phyloP scores from a whole-genome alignment of 108 stramenopile species.

The Fragilariopsis cylindrus region DNA sequence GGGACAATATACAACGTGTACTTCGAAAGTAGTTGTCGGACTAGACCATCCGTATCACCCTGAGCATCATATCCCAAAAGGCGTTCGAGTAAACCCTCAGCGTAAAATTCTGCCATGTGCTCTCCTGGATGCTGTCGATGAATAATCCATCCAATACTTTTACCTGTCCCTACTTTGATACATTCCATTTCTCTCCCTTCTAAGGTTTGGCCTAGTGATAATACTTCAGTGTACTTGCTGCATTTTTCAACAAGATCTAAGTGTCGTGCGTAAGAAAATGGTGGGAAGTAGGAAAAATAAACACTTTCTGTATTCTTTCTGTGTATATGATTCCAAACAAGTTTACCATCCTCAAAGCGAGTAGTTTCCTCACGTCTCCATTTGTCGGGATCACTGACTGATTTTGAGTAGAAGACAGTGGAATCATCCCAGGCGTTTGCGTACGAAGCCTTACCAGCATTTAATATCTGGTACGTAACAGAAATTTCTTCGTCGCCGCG shows the following conservation, averaged over 20 bases:
- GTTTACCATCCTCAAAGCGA: slow-evolving; percentile 47
- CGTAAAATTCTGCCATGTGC: slow-evolving; percentile 57
- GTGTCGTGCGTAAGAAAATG: slow-evolving; percentile 61
- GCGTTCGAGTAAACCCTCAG: slow-evolving; percentile 50
- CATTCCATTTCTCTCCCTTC: slow-evolving; percentile 60
- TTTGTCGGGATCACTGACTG: slow-evolving; percentile 36
- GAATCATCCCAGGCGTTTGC: slow-evolving; percentile 57
- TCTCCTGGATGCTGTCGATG: slow-evolving; percentile 68
- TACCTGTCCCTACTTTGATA: slow-evolving; percentile 46
- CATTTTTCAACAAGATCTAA: slow-evolving; percentile 53
- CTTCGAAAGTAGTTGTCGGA: slow-evolving; percentile 32
- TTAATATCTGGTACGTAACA: slow-evolving; percentile 46
- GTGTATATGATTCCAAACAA: slow-evolving; percentile 48
- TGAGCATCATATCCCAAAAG: slow-evolving; percentile 31
- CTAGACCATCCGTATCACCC: slow-evolving; percentile 32
- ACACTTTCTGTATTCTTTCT: slow-evolving; percentile 28
- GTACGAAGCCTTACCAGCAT: slow-evolving; percentile 49
- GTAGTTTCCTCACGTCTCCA: slow-evolving; percentile 49
- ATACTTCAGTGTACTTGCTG: slow-evolving; percentile 16
- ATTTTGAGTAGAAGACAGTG: slow-evolving; percentile 46
- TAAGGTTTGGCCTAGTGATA: slow-evolving; percentile 50
- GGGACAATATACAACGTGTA: slow-evolving; percentile 70
- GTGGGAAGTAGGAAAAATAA: slow-evolving; percentile 64
- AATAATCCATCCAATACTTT: slow-evolving; percentile 49
- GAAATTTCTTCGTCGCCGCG: background rate